Base-by-base conservation (phyloP, 495 filamentous ascomycete species). In the Penicillium paxilli region DNA sequence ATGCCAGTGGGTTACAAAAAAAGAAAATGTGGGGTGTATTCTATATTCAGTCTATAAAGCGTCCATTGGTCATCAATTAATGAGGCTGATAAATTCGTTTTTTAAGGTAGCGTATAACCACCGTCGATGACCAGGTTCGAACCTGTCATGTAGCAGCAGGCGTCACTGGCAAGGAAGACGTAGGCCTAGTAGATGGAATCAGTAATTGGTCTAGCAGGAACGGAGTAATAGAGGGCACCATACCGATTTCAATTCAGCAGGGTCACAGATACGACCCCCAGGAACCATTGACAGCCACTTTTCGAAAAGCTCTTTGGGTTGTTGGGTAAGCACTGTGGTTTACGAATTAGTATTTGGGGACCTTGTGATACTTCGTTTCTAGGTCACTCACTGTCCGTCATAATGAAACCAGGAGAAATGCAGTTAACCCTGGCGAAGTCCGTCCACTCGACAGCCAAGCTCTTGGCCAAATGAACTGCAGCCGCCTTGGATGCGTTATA, bases 221-320 rank as follows among this genome's bases (percentile, higher is more conserved):
- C n/a, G 9, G n/a, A 9, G 19, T 14, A 20, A 24, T 42, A 21
- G 21, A 33, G 52, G 25, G 40, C 20, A 20, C 55, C 49, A 11
- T 52, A 90, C 75, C 23, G 82, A 83, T 68, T 91, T 90, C 21
- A 92, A 75, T 58, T 89, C 89, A 63, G 90, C 84, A 19, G 87
- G 82, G 28, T 71, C 74, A 30, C 88, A 88, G 16, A 91, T 74
- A 16, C 88, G 79, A 33, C 75, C 71, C 74, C 87, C 85, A 2
- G 89, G 89, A 11, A 87, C 91, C 54, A 86, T 63, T 5, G 76
- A 79, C 48, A 80, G 81, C 89, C 88, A 91, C 65, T 88, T 85
- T 70, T 83, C 83, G 79, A 89, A 90, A 70, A 91, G 83, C 9
- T 63, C 45, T 3, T 20, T 17, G 7, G 55, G 55, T 19, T 53